phyloP scores from a whole-genome alignment of 2,329 filamentous ascomycete genomes.

The Leptodontidium sp. region DNA sequence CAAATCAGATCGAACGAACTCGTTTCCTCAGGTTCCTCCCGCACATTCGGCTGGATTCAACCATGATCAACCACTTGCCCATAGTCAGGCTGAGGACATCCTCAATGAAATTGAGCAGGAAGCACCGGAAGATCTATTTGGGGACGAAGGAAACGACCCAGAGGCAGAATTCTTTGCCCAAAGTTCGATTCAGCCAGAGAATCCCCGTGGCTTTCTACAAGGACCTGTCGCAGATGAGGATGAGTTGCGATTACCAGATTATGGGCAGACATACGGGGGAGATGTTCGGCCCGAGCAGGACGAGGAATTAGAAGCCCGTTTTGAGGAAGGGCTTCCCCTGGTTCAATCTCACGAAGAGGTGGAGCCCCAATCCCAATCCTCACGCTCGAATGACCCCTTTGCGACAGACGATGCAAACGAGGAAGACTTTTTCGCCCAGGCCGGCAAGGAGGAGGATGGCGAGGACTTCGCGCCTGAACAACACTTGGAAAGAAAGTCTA shows the following conservation, averaged over 20 bases:
- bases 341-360: slow-evolving; percentile 51
- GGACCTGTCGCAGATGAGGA: slow-evolving; percentile 13
- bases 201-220: slow-evolving; percentile 2
- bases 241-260: slow-evolving; percentile 26
- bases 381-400: slow-evolving; percentile 46
- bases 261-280: slow-evolving; percentile 39
- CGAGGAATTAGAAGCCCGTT: slow-evolving; percentile 61
- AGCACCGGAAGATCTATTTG: slow-evolving; percentile 38
- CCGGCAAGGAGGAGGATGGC: slow-evolving; percentile 44
- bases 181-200: slow-evolving; percentile 32
- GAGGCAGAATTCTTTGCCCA: slow-evolving; percentile 57
- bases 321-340: slow-evolving; percentile 74
- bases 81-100: slow-evolving; percentile 62
- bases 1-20: slow-evolving; percentile 65
- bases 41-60: slow-evolving; percentile 46
- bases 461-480: slow-evolving; percentile 36
- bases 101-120: slow-evolving; percentile 59
- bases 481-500: slow-evolving; percentile 72
- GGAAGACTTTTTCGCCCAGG: slow-evolving; percentile 65
- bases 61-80: slow-evolving; percentile 53
- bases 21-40: slow-evolving; percentile 66
- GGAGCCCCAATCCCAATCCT: slow-evolving; percentile 41
- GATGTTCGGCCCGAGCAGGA: slow-evolving; percentile 50
- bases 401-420: slow-evolving; percentile 51
- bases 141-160: slow-evolving; percentile 51